These are phyloP conservation scores for Ambrosia artemisiifolia DNA, from an alignment of 129 eudicot genomes.

Conservation along the genomic window DNA sequence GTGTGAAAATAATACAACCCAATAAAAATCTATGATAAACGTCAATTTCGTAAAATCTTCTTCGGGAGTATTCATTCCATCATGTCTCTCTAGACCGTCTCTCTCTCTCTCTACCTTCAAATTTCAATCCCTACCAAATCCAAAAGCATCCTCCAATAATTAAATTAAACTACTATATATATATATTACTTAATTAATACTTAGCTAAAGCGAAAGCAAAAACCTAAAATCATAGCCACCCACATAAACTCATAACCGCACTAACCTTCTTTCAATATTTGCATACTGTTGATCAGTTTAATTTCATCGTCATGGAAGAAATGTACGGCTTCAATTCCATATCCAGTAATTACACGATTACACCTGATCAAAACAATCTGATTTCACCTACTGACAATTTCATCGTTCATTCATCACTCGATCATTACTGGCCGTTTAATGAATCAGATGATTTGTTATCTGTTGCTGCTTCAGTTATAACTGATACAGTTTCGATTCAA, in stretches of 20 bases:
- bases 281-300: background rate
- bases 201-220: background rate
- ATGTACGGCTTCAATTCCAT: constrained; percentile 54
- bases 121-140: constrained; percentile 25
- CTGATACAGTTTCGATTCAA: constrained; percentile 53
- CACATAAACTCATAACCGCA: background rate
- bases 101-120: constrained; percentile 16
- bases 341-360: constrained; percentile 38
- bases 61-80: background rate
- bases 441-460: constrained; percentile 59
- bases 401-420: constrained; percentile 30
- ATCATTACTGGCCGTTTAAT: constrained; percentile 32
- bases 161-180: background rate
- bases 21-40: too few relatives aligned
- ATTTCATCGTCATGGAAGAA: constrained; percentile 55
- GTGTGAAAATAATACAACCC: too few relatives aligned
- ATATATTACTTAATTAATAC: background rate
- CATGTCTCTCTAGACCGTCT: background rate
- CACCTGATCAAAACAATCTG: constrained; percentile 57
- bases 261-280: background rate
- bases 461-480: constrained; percentile 42
- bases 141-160: constrained; percentile 26
- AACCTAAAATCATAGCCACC: constrained; percentile 9
- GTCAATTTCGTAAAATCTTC: too few relatives aligned
- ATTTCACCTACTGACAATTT: constrained; percentile 45